Conservation (phyloP, 805 yeast species). For the Myxozyma sirexii region DNA sequence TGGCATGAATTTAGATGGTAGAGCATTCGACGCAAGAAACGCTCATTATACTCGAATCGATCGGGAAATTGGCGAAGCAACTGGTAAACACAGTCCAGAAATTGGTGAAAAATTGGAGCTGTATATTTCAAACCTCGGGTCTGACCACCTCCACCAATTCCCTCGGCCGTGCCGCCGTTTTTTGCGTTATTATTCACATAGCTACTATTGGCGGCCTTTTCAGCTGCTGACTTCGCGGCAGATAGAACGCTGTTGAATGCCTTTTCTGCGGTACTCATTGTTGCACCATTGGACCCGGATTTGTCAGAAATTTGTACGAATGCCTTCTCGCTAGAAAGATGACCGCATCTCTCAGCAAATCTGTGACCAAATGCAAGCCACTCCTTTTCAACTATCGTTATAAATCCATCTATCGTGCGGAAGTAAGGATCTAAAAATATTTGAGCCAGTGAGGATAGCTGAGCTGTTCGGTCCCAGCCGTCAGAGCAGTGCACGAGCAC, state of each 20-base stretch:
- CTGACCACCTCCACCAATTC: constrained; percentile 15
- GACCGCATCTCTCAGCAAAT: constrained; percentile 81
- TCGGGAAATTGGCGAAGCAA: constrained; percentile 68
- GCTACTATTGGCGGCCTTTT: constrained; percentile 13
- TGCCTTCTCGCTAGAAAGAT: constrained; percentile 56
- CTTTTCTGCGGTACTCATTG: constrained; percentile 47
- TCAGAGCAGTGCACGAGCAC: constrained; percentile 92
- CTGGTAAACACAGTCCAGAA: constrained; percentile 87
- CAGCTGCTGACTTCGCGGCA: constrained; percentile 45
- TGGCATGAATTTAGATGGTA: constrained; percentile 93
- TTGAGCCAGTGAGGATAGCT: constrained; percentile 79
- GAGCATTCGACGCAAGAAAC: constrained; percentile 78
- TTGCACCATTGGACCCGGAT: constrained; percentile 34
- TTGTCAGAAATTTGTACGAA: constrained; percentile 35
- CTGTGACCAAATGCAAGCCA: constrained; percentile 95
- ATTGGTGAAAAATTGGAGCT: constrained; percentile 95
- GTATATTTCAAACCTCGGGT: constrained; percentile 51
- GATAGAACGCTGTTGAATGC: constrained; percentile 51
- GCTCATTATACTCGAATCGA: constrained; percentile 82
- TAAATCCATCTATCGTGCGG: constrained; percentile 86
- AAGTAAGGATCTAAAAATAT: constrained; percentile 87
- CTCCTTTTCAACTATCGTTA: constrained; percentile 84
- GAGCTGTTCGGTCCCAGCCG: constrained; percentile 98
- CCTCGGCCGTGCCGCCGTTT: constrained; percentile 18
- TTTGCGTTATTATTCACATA: constrained; percentile 13